These are phyloP conservation scores for Pseudisothecium myosuroides DNA, from an alignment of 225 moss, liverwort and hornwort genomes.

Conservation along the genomic window DNA sequence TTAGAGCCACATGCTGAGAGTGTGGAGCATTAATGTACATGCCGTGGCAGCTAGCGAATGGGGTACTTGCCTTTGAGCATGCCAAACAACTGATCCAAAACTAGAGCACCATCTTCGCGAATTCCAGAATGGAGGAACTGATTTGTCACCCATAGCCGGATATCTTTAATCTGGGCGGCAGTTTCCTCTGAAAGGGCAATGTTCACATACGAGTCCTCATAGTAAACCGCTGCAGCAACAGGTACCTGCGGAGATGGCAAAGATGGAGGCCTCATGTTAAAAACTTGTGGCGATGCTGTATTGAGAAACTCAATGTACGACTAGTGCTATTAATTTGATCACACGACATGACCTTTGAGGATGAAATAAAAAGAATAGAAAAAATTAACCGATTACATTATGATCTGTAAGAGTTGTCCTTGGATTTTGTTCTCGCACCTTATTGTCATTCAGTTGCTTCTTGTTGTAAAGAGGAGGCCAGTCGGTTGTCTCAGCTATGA, in stretches of 20 bases:
- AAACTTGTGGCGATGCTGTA: not conserved
- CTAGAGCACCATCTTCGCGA: conserved; percentile 73
- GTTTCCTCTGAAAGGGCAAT: conserved; percentile 57
- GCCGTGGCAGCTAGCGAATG: conserved; percentile 19
- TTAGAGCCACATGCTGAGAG: not conserved
- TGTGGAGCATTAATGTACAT: not conserved
- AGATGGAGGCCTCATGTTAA: not conserved
- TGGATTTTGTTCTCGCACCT: conserved; percentile 21
- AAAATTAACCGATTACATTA: not conserved
- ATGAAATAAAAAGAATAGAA: not conserved
- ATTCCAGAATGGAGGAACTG: conserved; percentile 86
- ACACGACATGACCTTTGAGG: not conserved
- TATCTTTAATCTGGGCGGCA: conserved; percentile 64
- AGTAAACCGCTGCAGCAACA: conserved; percentile 78
- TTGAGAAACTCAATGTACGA: not conserved
- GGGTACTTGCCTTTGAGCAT: conserved; percentile 71
- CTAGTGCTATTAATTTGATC: not conserved
- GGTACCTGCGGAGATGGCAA: conserved; percentile 48
- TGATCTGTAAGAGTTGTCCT: not conserved
- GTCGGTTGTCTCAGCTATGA: conserved; percentile 63
- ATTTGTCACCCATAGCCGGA: conserved; percentile 77
- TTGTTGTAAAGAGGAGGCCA: conserved; percentile 77
- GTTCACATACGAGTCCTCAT: conserved; percentile 83
- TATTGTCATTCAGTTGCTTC: conserved; percentile 50
- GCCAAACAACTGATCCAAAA: conserved; percentile 76